Evolutionary conservation across 2,329 filamentous ascomycete genomes (phyloP), one percentile per base, ranked within the genome.

Genomic region (Neurospora crassa): DNA sequence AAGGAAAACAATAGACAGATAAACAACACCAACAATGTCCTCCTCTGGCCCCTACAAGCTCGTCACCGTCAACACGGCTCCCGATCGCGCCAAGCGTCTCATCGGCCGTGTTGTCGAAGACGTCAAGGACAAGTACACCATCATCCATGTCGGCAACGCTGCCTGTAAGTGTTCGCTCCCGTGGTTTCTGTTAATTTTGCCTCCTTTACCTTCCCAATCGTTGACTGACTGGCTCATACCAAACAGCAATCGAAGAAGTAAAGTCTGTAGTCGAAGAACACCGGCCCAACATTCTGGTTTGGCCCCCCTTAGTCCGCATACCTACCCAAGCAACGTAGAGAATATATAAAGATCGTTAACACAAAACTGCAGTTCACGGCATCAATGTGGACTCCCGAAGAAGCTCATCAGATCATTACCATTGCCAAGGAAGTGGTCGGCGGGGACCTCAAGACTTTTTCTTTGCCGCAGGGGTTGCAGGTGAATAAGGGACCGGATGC

Each of bases 21-120:
- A 7, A 53, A 53, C 24, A 34, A 10, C 24, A 34, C 16, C 29
- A 18, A 63, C 24, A 63, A 63, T 63, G 53, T 63, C 53, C 29
- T 63, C 16, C 53, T 16, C 77, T 74, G 88, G 88, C 20, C 88
- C 88, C 3, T 91, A 85, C 80, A 86, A 83, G 75, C 84, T 92
- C 14, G 85, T 91, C 40, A 92, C 89, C 1, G 89, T 92, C 74
- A 92, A 91, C 80, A 91, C 86, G 1, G 88, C 86, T 1, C 89
- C 90, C 0, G 89, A 90, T 73, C 83, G 89, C 71, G 90, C 90
- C 42, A 87, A 88, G 80, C 80, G 82, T 8, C 79, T 92, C 42
- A 86, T 91, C 75, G 89, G 89, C 12, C 84, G 87, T 0, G 79
- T 92, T 45, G 83, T 86, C 12, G 87, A 90, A 71, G 85, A 84